These are phyloP conservation scores for Venustampulla echinocandica DNA, from an alignment of 495 filamentous ascomycete species.

Conservation along the genomic window DNA sequence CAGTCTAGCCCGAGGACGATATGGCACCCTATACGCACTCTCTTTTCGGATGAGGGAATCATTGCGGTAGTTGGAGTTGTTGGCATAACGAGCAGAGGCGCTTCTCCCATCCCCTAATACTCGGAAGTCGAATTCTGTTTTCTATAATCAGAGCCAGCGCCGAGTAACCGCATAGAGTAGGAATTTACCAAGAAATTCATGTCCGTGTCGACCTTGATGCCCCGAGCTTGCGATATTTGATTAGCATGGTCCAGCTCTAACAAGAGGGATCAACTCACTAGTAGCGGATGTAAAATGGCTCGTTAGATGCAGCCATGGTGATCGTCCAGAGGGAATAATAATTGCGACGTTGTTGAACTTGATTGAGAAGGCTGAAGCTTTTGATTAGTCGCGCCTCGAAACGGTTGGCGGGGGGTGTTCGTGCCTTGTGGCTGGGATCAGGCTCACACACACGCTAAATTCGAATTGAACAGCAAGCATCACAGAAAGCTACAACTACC, in stretches of 20 bases:
- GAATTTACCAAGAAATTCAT: slow-evolving; percentile 86
- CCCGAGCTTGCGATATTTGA: slow-evolving; percentile 59
- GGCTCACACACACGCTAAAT: neutral
- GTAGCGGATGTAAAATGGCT: slow-evolving; percentile 94
- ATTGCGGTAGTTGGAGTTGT: slow-evolving; percentile 99
- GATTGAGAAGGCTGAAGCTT: slow-evolving; percentile 13
- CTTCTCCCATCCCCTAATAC: slow-evolving; percentile 89
- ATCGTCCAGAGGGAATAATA: neutral
- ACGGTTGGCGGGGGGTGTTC: neutral
- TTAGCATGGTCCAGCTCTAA: slow-evolving; percentile 31
- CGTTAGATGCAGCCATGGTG: slow-evolving; percentile 30
- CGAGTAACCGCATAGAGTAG: neutral
- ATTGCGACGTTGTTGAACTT: too few species aligned
- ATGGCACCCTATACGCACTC: slow-evolving; percentile 53
- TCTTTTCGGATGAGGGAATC: slow-evolving; percentile 99
- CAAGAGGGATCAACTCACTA: slow-evolving; percentile 46
- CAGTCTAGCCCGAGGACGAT: slow-evolving; percentile 3
- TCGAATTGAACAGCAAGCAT: slow-evolving; percentile 9
- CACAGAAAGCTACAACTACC: slow-evolving; percentile 4
- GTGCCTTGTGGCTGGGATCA: neutral
- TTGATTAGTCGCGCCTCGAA: neutral
- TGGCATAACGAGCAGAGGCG: slow-evolving; percentile 92
- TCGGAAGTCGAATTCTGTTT: slow-evolving; percentile 89
- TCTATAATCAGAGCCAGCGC: slow-evolving; percentile 1
- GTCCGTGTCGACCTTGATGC: slow-evolving; percentile 94